phyloP scores from a whole-genome alignment of 192 early-diverging fungal genomes.

The Backusella australiensis region DNA sequence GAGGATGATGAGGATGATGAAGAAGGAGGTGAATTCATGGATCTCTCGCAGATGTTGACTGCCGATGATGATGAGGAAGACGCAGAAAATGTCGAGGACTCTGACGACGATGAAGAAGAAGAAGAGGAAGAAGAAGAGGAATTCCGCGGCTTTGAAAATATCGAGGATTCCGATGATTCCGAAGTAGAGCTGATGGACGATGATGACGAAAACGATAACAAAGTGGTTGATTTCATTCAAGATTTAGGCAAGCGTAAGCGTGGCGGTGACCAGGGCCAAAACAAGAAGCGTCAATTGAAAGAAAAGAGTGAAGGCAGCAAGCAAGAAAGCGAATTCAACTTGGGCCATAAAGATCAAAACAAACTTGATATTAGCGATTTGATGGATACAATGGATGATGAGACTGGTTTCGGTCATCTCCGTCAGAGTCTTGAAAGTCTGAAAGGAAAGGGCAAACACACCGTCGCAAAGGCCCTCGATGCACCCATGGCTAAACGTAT shows the following conservation, averaged over 20 bases:
- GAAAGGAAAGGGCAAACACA: conserved; percentile 46
- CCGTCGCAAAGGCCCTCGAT: conserved; percentile 42
- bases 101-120: conserved; percentile 48
- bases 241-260: conserved; percentile 57
- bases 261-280: conserved; percentile 27
- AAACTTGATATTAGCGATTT: conserved; percentile 78
- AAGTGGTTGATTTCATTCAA: conserved; percentile 60
- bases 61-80: conserved; percentile 38
- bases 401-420: conserved; percentile 60
- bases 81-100: conserved; percentile 14
- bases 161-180: conserved; percentile 50
- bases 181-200: conserved; percentile 38
- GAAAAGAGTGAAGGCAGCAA: conserved; percentile 70
- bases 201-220: conserved; percentile 44
- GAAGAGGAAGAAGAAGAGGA: conserved; percentile 46
- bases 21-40: conserved; percentile 7
- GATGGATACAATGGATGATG: conserved; percentile 63
- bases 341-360: conserved; percentile 45
- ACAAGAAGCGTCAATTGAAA: conserved; percentile 50
- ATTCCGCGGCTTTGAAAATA: conserved; percentile 29
- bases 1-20: conserved; percentile 39
- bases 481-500: conserved; percentile 82
- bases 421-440: conserved; percentile 62
- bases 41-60: conserved; percentile 1
- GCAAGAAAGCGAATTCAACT: conserved; percentile 73